Percentiles rank a stretch among this genome's conserved stretches.
Conservation (phyloP, 257 asterid species). For the Misopates orontium region DNA sequence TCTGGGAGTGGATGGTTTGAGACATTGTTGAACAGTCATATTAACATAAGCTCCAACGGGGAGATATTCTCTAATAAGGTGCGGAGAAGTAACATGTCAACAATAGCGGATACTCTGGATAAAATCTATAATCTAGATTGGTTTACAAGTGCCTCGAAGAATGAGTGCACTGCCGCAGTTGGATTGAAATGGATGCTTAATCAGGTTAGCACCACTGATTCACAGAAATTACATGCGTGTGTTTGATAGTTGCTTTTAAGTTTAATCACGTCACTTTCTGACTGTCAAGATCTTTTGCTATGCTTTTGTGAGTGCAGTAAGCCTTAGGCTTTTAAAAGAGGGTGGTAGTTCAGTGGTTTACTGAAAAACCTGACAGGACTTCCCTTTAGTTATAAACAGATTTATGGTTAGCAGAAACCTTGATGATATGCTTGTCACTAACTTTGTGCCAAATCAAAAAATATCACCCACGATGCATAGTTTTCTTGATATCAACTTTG, state of each 20-base stretch:
- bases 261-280: not conserved
- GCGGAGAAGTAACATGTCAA: conserved; percentile 64
- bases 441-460: not conserved
- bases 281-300: conserved; percentile 13
- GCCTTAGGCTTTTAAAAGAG: not conserved
- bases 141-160: conserved; percentile 86
- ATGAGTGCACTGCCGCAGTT: conserved; percentile 97
- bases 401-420: conserved; percentile 25
- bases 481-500: not conserved
- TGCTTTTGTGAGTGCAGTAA: conserved; percentile 1
- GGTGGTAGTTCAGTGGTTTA: not conserved
- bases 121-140: conserved; percentile 77
- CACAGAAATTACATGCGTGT: not conserved
- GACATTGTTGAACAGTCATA: conserved; percentile 77
- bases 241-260: no score
- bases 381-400: conserved; percentile 6
- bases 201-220: conserved; percentile 52
- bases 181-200: conserved; percentile 99
- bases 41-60: conserved; percentile 86
- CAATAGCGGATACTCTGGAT: conserved; percentile 76
- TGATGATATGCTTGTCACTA: not conserved
- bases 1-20: conserved; percentile 99
- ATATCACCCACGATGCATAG: not conserved
- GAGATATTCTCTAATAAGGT: conserved; percentile 87
- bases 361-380: not conserved